Base-by-base conservation (phyloP, 345 rosid genomes). In the Heritiera littoralis region DNA sequence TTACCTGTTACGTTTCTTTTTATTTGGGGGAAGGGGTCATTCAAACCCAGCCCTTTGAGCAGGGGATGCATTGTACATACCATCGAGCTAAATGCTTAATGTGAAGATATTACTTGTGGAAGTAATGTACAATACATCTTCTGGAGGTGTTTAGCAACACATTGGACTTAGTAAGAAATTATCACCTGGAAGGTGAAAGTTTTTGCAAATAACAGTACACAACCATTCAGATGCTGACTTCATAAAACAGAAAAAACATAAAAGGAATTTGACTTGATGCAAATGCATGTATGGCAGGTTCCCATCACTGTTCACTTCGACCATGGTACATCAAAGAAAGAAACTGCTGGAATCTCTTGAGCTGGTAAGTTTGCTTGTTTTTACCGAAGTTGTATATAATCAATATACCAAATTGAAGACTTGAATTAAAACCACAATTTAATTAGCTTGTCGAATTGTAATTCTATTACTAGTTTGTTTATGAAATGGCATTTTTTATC, bases 301-400 rank as follows among this genome's bases (percentile, higher is more conserved):
- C 98, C 99, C 1, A 86, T 95, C 78, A 88, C 96, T 6, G 93
- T 95, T 63, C 99, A 95, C 86, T 93, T 93, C 83, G 99, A 95
- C 83, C 99, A 95, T 80, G 99, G 97, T 83, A 83, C 92, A 80
- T 86, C 89, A 38, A 95, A 90, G 91, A 84, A 86, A 78, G 99
- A n/a, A 95, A 80, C 91, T 95, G 28, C 77, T 93, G 80, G 89
- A 91, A 87, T 90, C 94, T 79, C 84, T 95, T 77, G 93, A 91
- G 76, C 83, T 89, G 87, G 99, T 95, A 81, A 86, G 87, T 81
- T 74, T 41, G 58, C 12, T 70, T 70, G 20, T 46, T 46, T 70
- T 70, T 28, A 49, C 12, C 15, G 9, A 15, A 67, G 52, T 43
- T 15, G 58, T 52, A 15, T n/a, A 13, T 6, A 12, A 41, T 41